Percentiles rank a stretch among this genome's conserved stretches.
Conservation (phyloP, 108 stramenopile species). For the Nitzschia putrida region DNA sequence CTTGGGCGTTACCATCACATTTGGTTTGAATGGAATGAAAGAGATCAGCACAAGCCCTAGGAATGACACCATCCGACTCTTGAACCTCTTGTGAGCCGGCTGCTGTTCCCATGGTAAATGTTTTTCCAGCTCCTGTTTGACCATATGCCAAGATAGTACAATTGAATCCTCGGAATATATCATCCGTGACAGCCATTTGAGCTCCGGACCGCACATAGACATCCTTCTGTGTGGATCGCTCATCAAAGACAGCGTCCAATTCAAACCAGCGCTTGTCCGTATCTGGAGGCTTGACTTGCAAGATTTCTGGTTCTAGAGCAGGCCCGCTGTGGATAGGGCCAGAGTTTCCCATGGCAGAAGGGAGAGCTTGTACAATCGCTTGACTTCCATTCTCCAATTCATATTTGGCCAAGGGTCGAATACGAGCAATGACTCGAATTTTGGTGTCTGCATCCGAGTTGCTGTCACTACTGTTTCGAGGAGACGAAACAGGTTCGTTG, state of each 20-base stretch:
- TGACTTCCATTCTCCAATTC: slow-evolving; percentile 89
- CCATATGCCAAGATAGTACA: slow-evolving; percentile 98
- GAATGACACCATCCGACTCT: slow-evolving; percentile 84
- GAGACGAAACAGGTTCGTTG: neutral
- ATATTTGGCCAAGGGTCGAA: slow-evolving; percentile 90
- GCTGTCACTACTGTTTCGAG: no score
- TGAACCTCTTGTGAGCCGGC: slow-evolving; percentile 22
- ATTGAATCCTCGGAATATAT: slow-evolving; percentile 97
- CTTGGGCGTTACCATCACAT: slow-evolving; percentile 87
- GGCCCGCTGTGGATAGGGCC: neutral
- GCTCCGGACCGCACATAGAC: slow-evolving; percentile 93
- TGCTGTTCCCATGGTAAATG: slow-evolving; percentile 91
- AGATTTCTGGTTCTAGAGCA: slow-evolving; percentile 45
- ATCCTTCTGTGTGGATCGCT: slow-evolving; percentile 75
- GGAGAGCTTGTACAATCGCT: slow-evolving; percentile 40
- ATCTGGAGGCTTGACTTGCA: slow-evolving; percentile 47
- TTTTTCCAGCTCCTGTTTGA: slow-evolving; percentile 87
- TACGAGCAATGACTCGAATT: slow-evolving; percentile 90
- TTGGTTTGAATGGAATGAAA: slow-evolving; percentile 63
- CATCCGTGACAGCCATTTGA: slow-evolving; percentile 80
- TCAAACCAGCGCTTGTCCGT: slow-evolving; percentile 84
- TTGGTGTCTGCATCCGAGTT: slow-evolving; percentile 13
- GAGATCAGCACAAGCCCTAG: slow-evolving; percentile 92
- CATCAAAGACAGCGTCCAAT: slow-evolving; percentile 94
- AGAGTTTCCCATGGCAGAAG: neutral